Evolutionary conservation across 163 green algal species (phyloP).

Genomic region (Chloromonas sp.): DNA sequence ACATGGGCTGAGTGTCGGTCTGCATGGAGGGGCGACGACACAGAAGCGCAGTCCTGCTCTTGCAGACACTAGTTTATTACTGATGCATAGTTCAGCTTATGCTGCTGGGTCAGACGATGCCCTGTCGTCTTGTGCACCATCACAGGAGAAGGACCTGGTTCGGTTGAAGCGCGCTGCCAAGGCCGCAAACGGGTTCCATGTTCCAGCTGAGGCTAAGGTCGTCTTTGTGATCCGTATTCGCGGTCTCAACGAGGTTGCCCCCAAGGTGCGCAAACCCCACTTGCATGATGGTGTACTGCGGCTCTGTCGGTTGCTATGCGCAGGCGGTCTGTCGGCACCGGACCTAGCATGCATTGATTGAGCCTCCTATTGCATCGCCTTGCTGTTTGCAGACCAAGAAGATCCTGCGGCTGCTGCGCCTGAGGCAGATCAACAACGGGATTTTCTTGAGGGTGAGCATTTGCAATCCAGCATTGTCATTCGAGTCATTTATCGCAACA

Average conservation of each 20-base stretch:
- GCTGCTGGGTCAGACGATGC: background rate
- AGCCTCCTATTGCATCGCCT: background rate
- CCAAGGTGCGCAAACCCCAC: conserved; percentile 54
- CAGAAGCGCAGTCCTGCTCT: too few species aligned
- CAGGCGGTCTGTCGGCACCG: background rate
- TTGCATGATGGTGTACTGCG: background rate
- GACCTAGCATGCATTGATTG: background rate
- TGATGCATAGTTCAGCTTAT: background rate
- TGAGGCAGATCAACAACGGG: conserved; percentile 97
- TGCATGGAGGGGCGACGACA: too few species aligned
- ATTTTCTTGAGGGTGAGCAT: conserved; percentile 86
- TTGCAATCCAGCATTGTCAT: too few species aligned
- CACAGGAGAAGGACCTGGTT: conserved; percentile 88
- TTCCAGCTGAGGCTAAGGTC: conserved; percentile 91
- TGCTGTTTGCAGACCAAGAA: conserved; percentile 75
- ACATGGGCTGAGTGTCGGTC: background rate
- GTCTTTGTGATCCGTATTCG: conserved; percentile 95
- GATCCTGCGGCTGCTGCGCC: conserved; percentile 96
- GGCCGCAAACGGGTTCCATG: conserved; percentile 87
- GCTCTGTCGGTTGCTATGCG: background rate
- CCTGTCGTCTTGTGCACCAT: background rate
- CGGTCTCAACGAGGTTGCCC: conserved; percentile 91
- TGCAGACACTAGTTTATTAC: too few species aligned
- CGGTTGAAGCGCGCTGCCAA: conserved; percentile 89
- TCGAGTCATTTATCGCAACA: background rate